Evolutionary conservation across 805 yeast species (phyloP).

Genomic region (Suhomyces kilbournensis): DNA sequence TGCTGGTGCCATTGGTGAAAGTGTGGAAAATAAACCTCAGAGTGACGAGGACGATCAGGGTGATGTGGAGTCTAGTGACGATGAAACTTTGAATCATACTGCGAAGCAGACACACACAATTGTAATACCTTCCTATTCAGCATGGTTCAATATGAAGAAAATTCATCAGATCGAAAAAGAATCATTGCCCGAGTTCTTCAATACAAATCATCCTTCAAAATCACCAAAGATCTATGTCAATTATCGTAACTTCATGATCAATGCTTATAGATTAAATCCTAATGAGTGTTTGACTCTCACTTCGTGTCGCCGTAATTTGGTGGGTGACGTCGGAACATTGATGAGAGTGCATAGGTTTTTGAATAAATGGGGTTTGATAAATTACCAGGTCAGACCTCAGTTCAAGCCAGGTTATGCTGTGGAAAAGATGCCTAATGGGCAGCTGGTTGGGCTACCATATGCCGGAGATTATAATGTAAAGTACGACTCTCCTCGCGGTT

Average conservation of each 20-base stretch:
- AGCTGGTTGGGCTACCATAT: constrained; percentile 56
- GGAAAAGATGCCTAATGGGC: constrained; percentile 46
- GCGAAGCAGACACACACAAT: constrained; percentile 74
- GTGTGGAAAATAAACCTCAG: neutral
- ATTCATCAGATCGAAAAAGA: constrained; percentile 77
- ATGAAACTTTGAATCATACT: constrained; percentile 4
- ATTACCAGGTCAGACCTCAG: constrained; percentile 85
- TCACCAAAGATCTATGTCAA: constrained; percentile 78
- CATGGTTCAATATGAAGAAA: constrained; percentile 77
- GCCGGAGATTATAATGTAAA: constrained; percentile 75
- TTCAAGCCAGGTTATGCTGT: constrained; percentile 61
- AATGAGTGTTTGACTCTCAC: constrained; percentile 86
- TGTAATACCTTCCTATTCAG: constrained; percentile 80
- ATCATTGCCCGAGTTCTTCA: constrained; percentile 86
- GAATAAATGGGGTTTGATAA: constrained; percentile 89
- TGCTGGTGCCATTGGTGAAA: constrained; percentile 3
- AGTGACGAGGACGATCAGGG: constrained; percentile 5
- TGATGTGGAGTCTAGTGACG: constrained; percentile 2
- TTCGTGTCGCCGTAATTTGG: constrained; percentile 84
- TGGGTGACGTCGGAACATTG: constrained; percentile 88
- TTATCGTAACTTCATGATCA: constrained; percentile 85
- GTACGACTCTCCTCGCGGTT: constrained; percentile 86
- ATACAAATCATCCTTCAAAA: constrained; percentile 66
- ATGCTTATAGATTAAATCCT: constrained; percentile 84
- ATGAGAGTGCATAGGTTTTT: constrained; percentile 81